Evolutionary conservation across 1,139 yeast species (phyloP), one percentile per base, ranked within the genome.

Genomic region (Diutina siamensis): DNA sequence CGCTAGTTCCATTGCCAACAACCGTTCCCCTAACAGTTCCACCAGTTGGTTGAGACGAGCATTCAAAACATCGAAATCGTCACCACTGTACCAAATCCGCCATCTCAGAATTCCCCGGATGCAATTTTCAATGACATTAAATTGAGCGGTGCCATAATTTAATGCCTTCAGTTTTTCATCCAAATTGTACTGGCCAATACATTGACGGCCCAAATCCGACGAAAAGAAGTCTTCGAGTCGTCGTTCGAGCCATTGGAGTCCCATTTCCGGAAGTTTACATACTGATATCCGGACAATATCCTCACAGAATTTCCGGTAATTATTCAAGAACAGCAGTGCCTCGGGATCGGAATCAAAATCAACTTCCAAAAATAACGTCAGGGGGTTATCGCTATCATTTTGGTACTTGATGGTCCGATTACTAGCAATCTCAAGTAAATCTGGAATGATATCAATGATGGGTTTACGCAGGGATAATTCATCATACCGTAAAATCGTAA

Each of bases 81-180:
- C 74, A 3, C 76, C 77, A 40, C 63, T 64, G 57, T 87, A 88
- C 96, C 97, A 89, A 27, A 88, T 82, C 56, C 88, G 80, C 97
- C 98, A 92, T 56, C 99, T 76, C n/a, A 94, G 80, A 35, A 94
- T 83, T 35, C 98, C 98, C 51, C 95, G 75, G 28, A 92, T 77
- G 52, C 94, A 83, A 40, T 95, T 83, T 61, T 92, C 98, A 35
- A 88, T 86, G 25, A 88, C 78, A 57, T 81, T 82, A 52, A 92
- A 80, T 57, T 89, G 97, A 0, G 95, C 76, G 48, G 82, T 75
- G 0, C 95, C 94, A 51, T 78, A 74, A 47, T 84, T 75, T 57
- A 79, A 84, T 3, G 92, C 80, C 44, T 85, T 78, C 15, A 83
- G 78, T 46, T 71, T 71, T 48, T 78, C 89, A 46, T 74, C 76